Percentiles rank a stretch among this genome's conserved stretches.
Evolutionary conservation across 2,329 filamentous ascomycete genomes (phyloP).

Genomic region (Colletotrichum eremochloae): DNA sequence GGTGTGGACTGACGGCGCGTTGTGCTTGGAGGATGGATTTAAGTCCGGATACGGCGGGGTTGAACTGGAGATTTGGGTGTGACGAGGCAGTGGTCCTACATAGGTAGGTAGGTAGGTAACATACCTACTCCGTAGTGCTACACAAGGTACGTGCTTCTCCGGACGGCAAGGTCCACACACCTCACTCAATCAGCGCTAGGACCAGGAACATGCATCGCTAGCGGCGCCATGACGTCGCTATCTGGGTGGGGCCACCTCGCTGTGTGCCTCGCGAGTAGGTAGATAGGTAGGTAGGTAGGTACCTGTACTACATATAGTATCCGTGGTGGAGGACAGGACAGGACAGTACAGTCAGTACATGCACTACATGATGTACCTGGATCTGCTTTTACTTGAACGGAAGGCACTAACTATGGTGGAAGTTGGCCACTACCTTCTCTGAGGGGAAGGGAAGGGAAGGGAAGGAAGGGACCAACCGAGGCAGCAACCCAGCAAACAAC

Average conservation of each 20-base stretch:
- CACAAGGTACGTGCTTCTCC: background rate
- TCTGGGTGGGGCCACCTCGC: slow-evolving; percentile 3
- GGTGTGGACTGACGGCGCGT: background rate
- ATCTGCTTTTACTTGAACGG: slow-evolving; percentile 4
- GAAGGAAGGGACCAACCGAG: background rate
- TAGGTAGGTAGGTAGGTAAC: no score
- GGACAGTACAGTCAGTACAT: no score
- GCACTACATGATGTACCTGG: background rate
- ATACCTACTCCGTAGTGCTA: no score
- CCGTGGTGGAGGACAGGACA: no score
- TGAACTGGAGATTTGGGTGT: slow-evolving; percentile 28
- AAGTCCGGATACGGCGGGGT: slow-evolving; percentile 35
- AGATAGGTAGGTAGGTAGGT: no score
- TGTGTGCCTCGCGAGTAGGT: slow-evolving; percentile 1
- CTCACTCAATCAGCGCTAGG: slow-evolving; percentile 30
- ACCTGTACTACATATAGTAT: no score
- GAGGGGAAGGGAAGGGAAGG: no score
- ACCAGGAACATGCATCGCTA: slow-evolving; percentile 36
- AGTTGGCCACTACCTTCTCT: no score
- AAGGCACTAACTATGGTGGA: background rate
- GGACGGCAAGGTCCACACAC: no score
- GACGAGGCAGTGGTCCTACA: background rate
- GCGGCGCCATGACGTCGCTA: slow-evolving; percentile 38
- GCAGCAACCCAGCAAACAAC: background rate
- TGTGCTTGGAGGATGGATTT: slow-evolving; percentile 14